Evolutionary conservation across 2,329 filamentous ascomycete genomes (phyloP).

Genomic region (Aspergillus sp.): DNA sequence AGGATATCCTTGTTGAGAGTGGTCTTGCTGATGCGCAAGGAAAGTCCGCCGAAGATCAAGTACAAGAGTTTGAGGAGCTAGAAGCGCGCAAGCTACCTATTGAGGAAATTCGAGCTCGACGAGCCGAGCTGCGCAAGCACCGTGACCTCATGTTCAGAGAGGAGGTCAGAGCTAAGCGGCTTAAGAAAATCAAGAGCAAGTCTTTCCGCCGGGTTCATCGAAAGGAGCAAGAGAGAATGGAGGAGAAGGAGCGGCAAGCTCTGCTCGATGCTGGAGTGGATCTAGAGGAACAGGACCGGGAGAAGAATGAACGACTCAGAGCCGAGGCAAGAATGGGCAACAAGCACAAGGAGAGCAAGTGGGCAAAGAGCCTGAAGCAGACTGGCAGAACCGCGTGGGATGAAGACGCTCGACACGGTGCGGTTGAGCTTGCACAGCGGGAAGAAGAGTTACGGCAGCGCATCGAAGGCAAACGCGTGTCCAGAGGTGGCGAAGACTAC

Average conservation of each 20-base stretch:
- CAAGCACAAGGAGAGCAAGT: slow-evolving; percentile 84
- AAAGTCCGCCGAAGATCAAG: slow-evolving; percentile 61
- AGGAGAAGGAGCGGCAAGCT: slow-evolving; percentile 58
- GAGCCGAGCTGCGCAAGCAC: slow-evolving; percentile 73
- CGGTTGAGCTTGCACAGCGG: slow-evolving; percentile 76
- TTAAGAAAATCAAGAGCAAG: slow-evolving; percentile 99
- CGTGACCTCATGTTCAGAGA: slow-evolving; percentile 86
- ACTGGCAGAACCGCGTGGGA: slow-evolving; percentile 83
- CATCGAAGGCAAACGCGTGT: slow-evolving; percentile 69
- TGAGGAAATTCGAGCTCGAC: slow-evolving; percentile 70
- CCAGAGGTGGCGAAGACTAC: slow-evolving; percentile 61
- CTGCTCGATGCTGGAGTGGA: slow-evolving; percentile 60
- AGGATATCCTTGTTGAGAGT: slow-evolving; percentile 86
- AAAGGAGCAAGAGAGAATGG: slow-evolving; percentile 66
- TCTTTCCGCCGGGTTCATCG: slow-evolving; percentile 89
- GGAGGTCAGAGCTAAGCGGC: slow-evolving; percentile 81
- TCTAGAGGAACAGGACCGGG: slow-evolving; percentile 63
- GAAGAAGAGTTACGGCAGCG: slow-evolving; percentile 79
- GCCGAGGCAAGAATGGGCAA: slow-evolving; percentile 84
- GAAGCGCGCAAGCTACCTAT: slow-evolving; percentile 71
- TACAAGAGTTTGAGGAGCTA: slow-evolving; percentile 68
- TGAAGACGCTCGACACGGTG: slow-evolving; percentile 74
- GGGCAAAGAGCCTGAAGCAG: slow-evolving; percentile 81
- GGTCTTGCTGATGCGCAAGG: slow-evolving; percentile 64
- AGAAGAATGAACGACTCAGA: slow-evolving; percentile 68